Evolutionary conservation across 768 basidiomycete genomes (phyloP).

Genomic region (Collybiopsis confluens): DNA sequence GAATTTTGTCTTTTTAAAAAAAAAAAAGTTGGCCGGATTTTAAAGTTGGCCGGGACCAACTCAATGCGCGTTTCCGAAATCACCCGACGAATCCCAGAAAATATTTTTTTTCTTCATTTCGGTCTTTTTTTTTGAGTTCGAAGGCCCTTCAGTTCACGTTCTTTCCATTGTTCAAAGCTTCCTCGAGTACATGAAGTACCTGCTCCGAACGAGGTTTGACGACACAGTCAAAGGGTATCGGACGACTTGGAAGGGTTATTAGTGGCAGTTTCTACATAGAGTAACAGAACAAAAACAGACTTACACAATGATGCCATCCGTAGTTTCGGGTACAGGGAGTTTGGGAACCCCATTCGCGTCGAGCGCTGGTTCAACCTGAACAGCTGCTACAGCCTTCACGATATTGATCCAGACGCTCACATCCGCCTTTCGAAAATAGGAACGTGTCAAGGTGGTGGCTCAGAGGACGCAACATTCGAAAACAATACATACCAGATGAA

Average conservation of each 20-base stretch:
- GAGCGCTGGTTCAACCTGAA: slow-evolving; percentile 16
- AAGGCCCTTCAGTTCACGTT: slow-evolving; percentile 4
- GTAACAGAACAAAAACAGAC: not conserved
- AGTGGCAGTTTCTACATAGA: no score
- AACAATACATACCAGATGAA: slow-evolving; percentile 5
- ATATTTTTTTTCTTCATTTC: no score
- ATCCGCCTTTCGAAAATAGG: slow-evolving; percentile 15
- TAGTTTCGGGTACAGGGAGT: slow-evolving; percentile 14
- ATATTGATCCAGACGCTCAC: slow-evolving; percentile 16
- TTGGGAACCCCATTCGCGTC: slow-evolving; percentile 17
- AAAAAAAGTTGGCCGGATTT: no score
- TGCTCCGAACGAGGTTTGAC: slow-evolving; percentile 13
- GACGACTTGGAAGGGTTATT: slow-evolving; percentile 11
- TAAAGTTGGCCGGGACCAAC: no score
- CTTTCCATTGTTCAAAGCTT: slow-evolving; percentile 9
- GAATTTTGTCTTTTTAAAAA: no score
- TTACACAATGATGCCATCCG: slow-evolving; percentile 17
- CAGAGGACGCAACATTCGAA: not conserved
- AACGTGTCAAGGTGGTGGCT: not conserved
- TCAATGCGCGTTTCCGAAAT: no score
- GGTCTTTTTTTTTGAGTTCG: no score
- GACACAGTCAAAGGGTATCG: slow-evolving; percentile 14
- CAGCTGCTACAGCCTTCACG: slow-evolving; percentile 16
- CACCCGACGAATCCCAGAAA: no score
- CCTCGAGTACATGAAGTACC: slow-evolving; percentile 10